Percentiles rank a stretch among this genome's conserved stretches.
Evolutionary conservation across 352 stramenopile species (phyloP).

Genomic region (Phytopythium delawarense): DNA sequence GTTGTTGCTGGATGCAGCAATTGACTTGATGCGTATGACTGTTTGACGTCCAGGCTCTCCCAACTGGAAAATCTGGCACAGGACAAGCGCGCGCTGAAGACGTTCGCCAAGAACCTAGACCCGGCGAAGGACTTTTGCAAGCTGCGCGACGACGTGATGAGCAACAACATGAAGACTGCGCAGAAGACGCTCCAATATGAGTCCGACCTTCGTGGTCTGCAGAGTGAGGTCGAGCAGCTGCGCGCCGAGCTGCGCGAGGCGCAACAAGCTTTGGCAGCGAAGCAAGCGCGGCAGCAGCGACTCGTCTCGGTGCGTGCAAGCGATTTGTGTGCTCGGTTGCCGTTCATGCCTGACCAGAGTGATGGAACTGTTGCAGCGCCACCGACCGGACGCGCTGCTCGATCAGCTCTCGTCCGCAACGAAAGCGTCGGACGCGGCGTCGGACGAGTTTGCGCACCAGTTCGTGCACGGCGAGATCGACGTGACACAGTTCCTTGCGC

Average conservation of each 20-base stretch:
- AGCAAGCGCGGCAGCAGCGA: constrained; percentile 65
- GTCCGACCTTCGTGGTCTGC: constrained; percentile 37
- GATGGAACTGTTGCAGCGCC: constrained; percentile 26
- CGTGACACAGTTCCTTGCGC: constrained; percentile 54
- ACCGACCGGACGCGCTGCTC: constrained; percentile 65
- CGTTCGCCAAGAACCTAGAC: constrained; percentile 54
- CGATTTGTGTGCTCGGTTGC: neutral
- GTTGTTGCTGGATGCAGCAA: no score
- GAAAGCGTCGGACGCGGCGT: constrained; percentile 55
- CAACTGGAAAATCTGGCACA: constrained; percentile 62
- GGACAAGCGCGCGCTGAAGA: constrained; percentile 59
- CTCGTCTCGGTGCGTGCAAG: constrained; percentile 48
- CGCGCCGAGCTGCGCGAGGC: constrained; percentile 39
- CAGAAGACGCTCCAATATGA: constrained; percentile 67
- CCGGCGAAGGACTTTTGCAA: constrained; percentile 67
- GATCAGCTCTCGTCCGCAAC: constrained; percentile 61
- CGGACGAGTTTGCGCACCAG: constrained; percentile 65
- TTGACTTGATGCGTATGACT: neutral
- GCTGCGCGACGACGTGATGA: constrained; percentile 69
- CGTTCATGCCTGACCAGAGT: neutral
- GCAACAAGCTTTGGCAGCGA: constrained; percentile 58
- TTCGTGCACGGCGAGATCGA: constrained; percentile 76
- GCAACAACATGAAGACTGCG: constrained; percentile 72
- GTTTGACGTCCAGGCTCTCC: constrained; percentile 21
- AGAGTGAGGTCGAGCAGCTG: constrained; percentile 45